These are phyloP conservation scores for Spiraea crenata DNA, from an alignment of 331 rosid genomes.

Conservation along the genomic window DNA sequence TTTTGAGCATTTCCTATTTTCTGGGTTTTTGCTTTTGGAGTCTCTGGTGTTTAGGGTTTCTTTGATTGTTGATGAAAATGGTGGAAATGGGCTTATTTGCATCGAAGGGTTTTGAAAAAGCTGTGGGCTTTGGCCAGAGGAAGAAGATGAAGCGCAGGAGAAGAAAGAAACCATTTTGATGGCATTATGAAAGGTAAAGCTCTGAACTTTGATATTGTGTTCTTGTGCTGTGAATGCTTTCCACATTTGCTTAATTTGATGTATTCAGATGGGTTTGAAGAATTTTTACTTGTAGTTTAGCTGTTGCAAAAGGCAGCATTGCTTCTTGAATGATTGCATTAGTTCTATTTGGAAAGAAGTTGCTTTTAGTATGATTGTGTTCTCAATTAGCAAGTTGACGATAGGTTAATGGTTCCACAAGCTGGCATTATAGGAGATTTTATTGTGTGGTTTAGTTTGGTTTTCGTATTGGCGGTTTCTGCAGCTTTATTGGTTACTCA, in stretches of 20 bases:
- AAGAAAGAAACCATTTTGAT: slow-evolving; percentile 12
- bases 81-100: neutral
- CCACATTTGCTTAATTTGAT: neutral
- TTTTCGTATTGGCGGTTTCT: neutral
- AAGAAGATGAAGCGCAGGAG: slow-evolving; percentile 30
- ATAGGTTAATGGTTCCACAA: neutral
- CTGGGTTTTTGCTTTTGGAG: neutral
- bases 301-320: neutral
- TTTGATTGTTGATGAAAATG: neutral
- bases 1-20: neutral
- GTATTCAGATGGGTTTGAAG: neutral
- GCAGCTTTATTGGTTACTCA: neutral
- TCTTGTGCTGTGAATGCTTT: neutral
- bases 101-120: neutral
- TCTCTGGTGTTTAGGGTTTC: slow-evolving; percentile 2
- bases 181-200: neutral
- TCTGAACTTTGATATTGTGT: neutral
- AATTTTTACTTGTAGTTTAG: neutral
- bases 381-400: neutral
- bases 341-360: neutral
- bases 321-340: neutral
- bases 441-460: neutral
- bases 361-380: neutral
- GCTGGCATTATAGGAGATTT: neutral
- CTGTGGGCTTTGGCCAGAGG: slow-evolving; percentile 8